Conservation (phyloP, 1,284 basidiomycete genomes). For the Cronartium quercuum region DNA sequence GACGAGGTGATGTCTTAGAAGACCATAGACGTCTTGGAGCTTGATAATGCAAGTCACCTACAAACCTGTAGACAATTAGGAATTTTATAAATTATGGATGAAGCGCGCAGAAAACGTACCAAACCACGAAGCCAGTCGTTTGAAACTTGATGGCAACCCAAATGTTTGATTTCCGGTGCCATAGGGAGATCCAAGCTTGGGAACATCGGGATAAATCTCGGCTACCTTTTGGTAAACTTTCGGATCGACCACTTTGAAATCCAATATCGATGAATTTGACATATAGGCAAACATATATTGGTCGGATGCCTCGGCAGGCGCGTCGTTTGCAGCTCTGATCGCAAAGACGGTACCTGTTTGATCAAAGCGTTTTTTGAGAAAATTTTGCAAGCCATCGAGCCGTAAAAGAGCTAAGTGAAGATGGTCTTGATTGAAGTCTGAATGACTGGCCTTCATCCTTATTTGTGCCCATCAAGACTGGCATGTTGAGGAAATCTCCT, state of each 20-base stretch:
- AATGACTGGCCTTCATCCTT: slow-evolving; percentile 24
- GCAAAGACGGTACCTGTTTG: slow-evolving; percentile 3
- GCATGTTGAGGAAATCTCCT: slow-evolving; percentile 11
- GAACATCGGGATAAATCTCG: slow-evolving; percentile 41
- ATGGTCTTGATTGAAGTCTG: not conserved
- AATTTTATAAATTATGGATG: not conserved
- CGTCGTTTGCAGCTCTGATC: not conserved
- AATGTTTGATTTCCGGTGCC: slow-evolving; percentile 39
- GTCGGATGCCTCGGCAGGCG: slow-evolving; percentile 1
- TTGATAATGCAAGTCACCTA: slow-evolving; percentile 37
- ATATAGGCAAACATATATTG: slow-evolving; percentile 15
- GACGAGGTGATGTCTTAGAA: not conserved
- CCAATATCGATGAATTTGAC: slow-evolving; percentile 21
- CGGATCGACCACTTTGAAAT: slow-evolving; percentile 6
- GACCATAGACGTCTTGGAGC: slow-evolving; percentile 29
- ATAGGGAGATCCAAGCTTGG: slow-evolving; percentile 41
- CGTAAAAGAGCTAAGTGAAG: not conserved
- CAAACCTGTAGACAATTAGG: not conserved
- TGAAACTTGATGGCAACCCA: slow-evolving; percentile 22
- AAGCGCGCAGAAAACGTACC: slow-evolving; percentile 1
- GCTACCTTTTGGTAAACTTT: slow-evolving; percentile 24
- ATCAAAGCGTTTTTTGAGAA: too few species aligned
- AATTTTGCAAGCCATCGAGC: too few species aligned
- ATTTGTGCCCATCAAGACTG: slow-evolving; percentile 23
- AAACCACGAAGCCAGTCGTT: slow-evolving; percentile 28